Evolutionary conservation across 306 rosid species (phyloP), one percentile per base, ranked within the genome.

Genomic region (Sechiopsis laciniata): DNA sequence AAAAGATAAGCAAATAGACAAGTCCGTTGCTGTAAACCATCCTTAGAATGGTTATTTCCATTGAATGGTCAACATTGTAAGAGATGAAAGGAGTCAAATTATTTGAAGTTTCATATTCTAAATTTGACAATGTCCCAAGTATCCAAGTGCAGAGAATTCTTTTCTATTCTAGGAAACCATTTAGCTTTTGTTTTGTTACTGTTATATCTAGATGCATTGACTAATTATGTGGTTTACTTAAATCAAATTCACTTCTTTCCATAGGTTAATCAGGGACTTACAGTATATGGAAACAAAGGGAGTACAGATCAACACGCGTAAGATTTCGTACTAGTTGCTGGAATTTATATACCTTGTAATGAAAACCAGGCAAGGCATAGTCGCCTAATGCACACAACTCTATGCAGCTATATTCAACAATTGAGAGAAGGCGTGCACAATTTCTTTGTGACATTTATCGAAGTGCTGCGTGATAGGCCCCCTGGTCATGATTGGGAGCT

Each of bases 401-500:
- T 58, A 4, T 72, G 74, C 90, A 94, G 99, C 74, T 94, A 94
- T 71, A 94, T 94, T 80, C 99, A 94, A 77, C 99, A 94, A 83
- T 84, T 94, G 78, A 89, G 99, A 85, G 99, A 94, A n/a, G 99
- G 99, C 0, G 97, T 90, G 20, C 99, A 91, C 86, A 94, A 94
- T 83, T 94, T 94, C 81, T 91, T 90, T 53, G 99, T 32, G 72
- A 94, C 97, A 68, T 94, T 94, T 90, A 94, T 94, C 26, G 97
- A 91, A 87, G 97, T 94, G 52, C 83, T 94, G 55, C 89, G 92
- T 6, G 99, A 94, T 88, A 94, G 99, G 81, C 97, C 99, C 50
- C 98, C 97, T 0, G 99, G 99, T 79, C 99, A 94, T 67, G 99
- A 94, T 81, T 94, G 97, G 99, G 99, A 94, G 84, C 99, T 94